Evolutionary conservation across 2,329 filamentous ascomycete species (phyloP), one percentile per base, ranked within the genome.

Genomic region (Calonectria hawksworthii): DNA sequence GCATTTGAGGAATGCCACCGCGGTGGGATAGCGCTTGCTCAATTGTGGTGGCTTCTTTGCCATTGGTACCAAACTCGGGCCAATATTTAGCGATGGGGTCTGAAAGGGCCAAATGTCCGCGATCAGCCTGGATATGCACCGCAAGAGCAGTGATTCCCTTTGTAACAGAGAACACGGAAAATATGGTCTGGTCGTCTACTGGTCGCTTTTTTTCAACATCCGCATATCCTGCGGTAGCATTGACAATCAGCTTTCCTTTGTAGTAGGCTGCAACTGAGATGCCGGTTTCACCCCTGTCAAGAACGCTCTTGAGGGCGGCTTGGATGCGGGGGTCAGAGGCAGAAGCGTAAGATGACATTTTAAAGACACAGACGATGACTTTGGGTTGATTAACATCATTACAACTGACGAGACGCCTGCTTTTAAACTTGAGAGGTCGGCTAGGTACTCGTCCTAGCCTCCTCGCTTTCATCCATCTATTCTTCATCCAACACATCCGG

Each of bases 11-110:
- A 1, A 78, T 64, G 2, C 77, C 77, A 2, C 75, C 76, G 0
- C 76, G 41, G 1, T 78, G 77, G 0, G 75, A 65, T 0, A 78
- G 54, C 0, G 70, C 14, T 4, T 72, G 38, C 2, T 36, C 70
- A 0, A 78, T 36, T 0, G 78, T 74, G n/a, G 68, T 56, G 2
- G 34, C 47, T 1, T 74, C 70, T 8, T 78, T 78, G 9, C 73
- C 73, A 3, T 78, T 74, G 7, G 59, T 61, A 1, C 32, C 76
- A 11, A 78, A 78, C 3, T 72, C 77, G 0, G 77, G 77, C 77
- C 75, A 78, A 41, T 77, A 78, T 6, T 74, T 66, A 6, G 70
- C 56, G 2, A 78, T 59, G 0, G 70, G 70, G 2, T 72, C 38
- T 2, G 10, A 50, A 23, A 47, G 26, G 32, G 36, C n/a, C 11